Conservation (phyloP, 805 yeast genomes). For the Schwanniomyces yamadae region DNA sequence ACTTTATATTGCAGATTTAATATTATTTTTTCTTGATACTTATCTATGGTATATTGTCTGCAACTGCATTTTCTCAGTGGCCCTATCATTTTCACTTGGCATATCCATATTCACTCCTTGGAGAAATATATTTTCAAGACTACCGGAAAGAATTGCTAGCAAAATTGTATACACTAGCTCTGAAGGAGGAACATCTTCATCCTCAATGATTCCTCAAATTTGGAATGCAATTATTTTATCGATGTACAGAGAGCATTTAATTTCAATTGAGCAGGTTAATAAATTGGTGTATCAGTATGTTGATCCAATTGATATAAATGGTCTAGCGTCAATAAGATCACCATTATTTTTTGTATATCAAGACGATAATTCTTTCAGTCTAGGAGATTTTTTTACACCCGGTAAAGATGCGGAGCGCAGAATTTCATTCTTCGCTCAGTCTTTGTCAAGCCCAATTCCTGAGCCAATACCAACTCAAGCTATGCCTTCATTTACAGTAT, state of each 20-base stretch:
- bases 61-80: slow-evolving; percentile 34
- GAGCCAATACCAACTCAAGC: slow-evolving; percentile 48
- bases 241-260: slow-evolving; percentile 37
- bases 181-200: slow-evolving; percentile 8
- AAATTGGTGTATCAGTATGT: slow-evolving; percentile 26
- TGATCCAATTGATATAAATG: slow-evolving; percentile 19
- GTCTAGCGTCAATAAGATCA: slow-evolving; percentile 27
- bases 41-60: slow-evolving; percentile 41
- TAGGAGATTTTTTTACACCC: slow-evolving; percentile 41
- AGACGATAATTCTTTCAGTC: slow-evolving; percentile 41
- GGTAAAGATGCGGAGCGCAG: slow-evolving; percentile 53
- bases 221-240: slow-evolving; percentile 29
- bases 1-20: slow-evolving; percentile 26
- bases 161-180: slow-evolving; percentile 20
- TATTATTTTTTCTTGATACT: slow-evolving; percentile 38
- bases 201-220: slow-evolving; percentile 21
- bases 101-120: slow-evolving; percentile 39
- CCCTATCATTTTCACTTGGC: slow-evolving; percentile 30
- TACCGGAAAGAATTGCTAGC: slow-evolving; percentile 34
- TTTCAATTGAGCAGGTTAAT: slow-evolving; percentile 42
- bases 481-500: slow-evolving; percentile 51
- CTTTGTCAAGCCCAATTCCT: slow-evolving; percentile 47
- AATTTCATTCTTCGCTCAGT: slow-evolving; percentile 54
- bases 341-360: slow-evolving; percentile 50
- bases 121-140: slow-evolving; percentile 32